Conservation (phyloP, 495 filamentous ascomycete genomes). For the Penicillium ucsense region DNA sequence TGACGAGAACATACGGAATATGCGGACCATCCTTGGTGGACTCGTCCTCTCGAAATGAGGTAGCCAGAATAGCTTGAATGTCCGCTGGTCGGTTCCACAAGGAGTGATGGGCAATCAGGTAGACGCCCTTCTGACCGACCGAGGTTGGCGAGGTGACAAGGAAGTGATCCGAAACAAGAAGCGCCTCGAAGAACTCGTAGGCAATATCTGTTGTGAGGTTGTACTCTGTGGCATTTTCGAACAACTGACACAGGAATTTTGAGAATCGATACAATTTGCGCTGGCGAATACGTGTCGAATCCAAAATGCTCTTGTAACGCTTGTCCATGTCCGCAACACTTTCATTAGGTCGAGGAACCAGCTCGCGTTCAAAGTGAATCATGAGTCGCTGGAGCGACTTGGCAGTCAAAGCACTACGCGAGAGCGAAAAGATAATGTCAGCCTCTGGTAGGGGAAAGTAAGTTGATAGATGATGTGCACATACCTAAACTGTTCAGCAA, state of each 20-base stretch:
- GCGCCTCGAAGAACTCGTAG: slow-evolving; percentile 64
- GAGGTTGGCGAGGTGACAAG: slow-evolving; percentile 50
- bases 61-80: slow-evolving; percentile 76
- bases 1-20: slow-evolving; percentile 72
- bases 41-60: slow-evolving; percentile 74
- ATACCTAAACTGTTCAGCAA: slow-evolving; percentile 93
- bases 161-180: slow-evolving; percentile 83
- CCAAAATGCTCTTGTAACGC: slow-evolving; percentile 86
- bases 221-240: slow-evolving; percentile 94
- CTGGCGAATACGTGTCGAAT: slow-evolving; percentile 92
- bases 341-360: slow-evolving; percentile 73
- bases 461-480: not conserved
- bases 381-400: slow-evolving; percentile 83
- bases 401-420: slow-evolving; percentile 65
- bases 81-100: slow-evolving; percentile 64
- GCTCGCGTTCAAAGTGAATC: slow-evolving; percentile 82
- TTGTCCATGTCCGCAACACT: slow-evolving; percentile 85
- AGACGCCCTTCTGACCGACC: slow-evolving; percentile 60
- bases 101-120: slow-evolving; percentile 75
- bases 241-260: slow-evolving; percentile 77
- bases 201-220: slow-evolving; percentile 59
- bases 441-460: not conserved
- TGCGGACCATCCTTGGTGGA: slow-evolving; percentile 54
- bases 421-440: slow-evolving; percentile 11
- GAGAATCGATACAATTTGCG: slow-evolving; percentile 81